These are phyloP conservation scores for Spathaspora girioi DNA, from an alignment of 805 yeast genomes.

Conservation along the genomic window DNA sequence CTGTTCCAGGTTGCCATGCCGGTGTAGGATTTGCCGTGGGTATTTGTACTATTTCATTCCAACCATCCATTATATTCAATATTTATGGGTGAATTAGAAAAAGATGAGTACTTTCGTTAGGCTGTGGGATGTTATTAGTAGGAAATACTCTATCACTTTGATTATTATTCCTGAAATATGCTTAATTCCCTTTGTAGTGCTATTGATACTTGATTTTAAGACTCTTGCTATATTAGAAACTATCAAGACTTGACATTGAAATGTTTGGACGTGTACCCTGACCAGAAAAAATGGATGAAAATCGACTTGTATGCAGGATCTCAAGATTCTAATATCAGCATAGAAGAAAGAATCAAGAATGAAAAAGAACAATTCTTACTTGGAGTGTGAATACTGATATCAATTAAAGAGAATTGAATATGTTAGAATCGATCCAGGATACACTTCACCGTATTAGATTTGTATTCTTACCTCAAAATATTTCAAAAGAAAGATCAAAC, in stretches of 20 bases:
- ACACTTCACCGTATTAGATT: no score
- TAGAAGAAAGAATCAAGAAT: no score
- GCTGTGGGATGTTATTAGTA: not conserved
- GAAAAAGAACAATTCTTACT: no score
- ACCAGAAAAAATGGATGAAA: not conserved
- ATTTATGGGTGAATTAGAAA: not conserved
- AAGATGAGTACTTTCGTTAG: not conserved
- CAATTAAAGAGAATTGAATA: no score
- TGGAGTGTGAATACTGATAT: no score
- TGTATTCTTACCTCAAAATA: no score
- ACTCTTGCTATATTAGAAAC: no score
- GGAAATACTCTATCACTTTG: no score
- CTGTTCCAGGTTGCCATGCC: not conserved
- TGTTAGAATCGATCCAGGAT: no score
- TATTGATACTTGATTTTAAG: no score
- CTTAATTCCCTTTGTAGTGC: not conserved
- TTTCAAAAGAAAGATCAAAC: no score
- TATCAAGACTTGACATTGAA: not conserved
- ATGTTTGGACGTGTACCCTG: not conserved
- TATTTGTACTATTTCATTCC: conserved; percentile 41
- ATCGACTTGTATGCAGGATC: not conserved
- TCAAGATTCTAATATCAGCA: no score
- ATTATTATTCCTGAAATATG: not conserved
- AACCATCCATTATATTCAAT: conserved; percentile 41
- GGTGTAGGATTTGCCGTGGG: conserved; percentile 4